Percentiles rank a stretch among this genome's conserved stretches.
Evolutionary conservation across 768 basidiomycete genomes (phyloP).

Genomic region (Collybia sordida): DNA sequence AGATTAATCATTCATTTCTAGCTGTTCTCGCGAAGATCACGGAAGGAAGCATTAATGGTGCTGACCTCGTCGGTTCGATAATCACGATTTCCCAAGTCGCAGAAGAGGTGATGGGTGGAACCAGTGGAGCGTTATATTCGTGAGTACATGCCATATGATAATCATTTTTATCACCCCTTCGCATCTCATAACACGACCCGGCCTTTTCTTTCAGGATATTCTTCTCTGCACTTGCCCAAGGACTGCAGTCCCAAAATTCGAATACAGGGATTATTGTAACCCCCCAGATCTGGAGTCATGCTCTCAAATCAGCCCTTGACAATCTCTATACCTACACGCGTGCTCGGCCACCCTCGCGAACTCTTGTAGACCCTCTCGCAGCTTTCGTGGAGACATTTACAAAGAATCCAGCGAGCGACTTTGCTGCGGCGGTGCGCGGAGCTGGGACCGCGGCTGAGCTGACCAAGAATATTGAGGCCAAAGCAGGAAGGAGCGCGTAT

Average conservation of each 20-base stretch:
- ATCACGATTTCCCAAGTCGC: conserved; percentile 71
- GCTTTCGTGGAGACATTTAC: conserved; percentile 63
- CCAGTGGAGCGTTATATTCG: conserved; percentile 91
- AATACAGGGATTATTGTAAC: conserved; percentile 37
- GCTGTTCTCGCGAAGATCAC: conserved; percentile 61
- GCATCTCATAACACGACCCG: background rate
- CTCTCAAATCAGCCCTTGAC: conserved; percentile 55
- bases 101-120: conserved; percentile 89
- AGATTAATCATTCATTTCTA: conserved; percentile 21
- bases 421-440: conserved; percentile 54
- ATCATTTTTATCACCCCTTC: background rate
- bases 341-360: conserved; percentile 87
- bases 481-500: conserved; percentile 88
- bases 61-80: conserved; percentile 63
- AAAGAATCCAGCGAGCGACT: conserved; percentile 24
- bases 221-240: conserved; percentile 84
- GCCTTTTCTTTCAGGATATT: conserved; percentile 61
- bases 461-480: conserved; percentile 77
- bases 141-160: conserved; percentile 34
- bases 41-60: conserved; percentile 55
- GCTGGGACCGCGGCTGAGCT: conserved; percentile 67
- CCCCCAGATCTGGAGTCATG: conserved; percentile 55
- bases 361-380: conserved; percentile 87
- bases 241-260: conserved; percentile 44
- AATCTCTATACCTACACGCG: conserved; percentile 82